Percentiles rank a stretch among this genome's conserved stretches.
Evolutionary conservation across 2,329 filamentous ascomycete genomes (phyloP).

Genomic region (Aspergillus cejpii): DNA sequence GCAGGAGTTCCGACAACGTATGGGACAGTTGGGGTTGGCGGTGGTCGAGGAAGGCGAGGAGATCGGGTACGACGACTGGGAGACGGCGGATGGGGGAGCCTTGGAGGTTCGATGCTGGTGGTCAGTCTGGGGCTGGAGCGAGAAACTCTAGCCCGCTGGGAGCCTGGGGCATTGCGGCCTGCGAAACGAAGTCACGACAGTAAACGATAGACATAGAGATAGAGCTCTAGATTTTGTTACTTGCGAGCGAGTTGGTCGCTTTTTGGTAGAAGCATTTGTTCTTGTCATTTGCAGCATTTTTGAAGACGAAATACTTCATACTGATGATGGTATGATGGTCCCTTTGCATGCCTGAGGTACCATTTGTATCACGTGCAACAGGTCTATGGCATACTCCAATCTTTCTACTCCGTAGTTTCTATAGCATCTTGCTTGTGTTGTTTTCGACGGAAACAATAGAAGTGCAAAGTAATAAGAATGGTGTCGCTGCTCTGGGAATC

Average conservation of each 20-base stretch:
- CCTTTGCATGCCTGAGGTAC: no score
- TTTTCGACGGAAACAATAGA: no score
- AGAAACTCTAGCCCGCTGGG: slow-evolving; percentile 24
- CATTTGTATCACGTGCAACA: background rate
- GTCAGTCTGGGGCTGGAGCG: slow-evolving; percentile 43
- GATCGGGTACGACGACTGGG: slow-evolving; percentile 45
- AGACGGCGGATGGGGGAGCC: slow-evolving; percentile 36
- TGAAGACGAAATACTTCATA: no score
- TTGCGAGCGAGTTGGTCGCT: background rate
- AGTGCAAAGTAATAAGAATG: slow-evolving; percentile 9
- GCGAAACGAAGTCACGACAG: slow-evolving; percentile 28
- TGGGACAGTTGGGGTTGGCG: slow-evolving; percentile 50
- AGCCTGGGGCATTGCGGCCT: background rate
- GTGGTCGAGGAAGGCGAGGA: slow-evolving; percentile 48
- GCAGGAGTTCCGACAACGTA: slow-evolving; percentile 54
- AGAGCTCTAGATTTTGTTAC: background rate
- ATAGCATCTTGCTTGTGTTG: no score
- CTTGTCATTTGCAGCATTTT: background rate
- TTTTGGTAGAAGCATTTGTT: background rate
- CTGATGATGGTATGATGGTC: no score
- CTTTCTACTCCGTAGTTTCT: no score
- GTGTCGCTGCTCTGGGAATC: slow-evolving; percentile 12
- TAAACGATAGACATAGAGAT: slow-evolving; percentile 9
- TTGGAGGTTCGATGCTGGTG: slow-evolving; percentile 44
- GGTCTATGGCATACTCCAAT: background rate